Evolutionary conservation across 192 early-diverging fungal species (phyloP), one percentile per base, ranked within the genome.

Genomic region (Spizellomyces sp.): DNA sequence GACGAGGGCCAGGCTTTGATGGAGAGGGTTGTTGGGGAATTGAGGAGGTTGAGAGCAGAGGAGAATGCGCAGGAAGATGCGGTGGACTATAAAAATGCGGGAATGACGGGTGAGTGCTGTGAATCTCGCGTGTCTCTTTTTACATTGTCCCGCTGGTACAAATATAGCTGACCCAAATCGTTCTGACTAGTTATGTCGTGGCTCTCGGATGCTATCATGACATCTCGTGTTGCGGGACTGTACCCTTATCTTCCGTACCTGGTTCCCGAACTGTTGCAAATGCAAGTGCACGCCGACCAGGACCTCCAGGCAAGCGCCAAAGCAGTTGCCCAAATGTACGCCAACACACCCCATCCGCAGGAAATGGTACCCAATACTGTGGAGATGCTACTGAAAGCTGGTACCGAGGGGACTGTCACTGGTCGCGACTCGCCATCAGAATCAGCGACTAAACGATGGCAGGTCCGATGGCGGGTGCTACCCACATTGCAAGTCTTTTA

Each of bases 401-500:
- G 21, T 59, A 62, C 42, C 48, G 45, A 19, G 27, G 75, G 22
- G 46, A 69, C 43, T 45, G 43, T 10, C 58, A 58, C 8, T 9
- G 19, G 9, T 8, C 19, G 50, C 14, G 12, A 12, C 14, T 61
- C 36, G n/a, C 21, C 19, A 61, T 61, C 14, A 15, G 63, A 45
- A 15, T 46, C 63, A n/a, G n/a, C 15, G 21, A 14, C 44, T 2
- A 9, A 74, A 21, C 45, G 59, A 27, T 97, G 96, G 95, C 94
- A 96, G 78, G 76, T 91, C 14, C 84, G 91, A 41, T 83, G 85
- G 58, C 90, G 91, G 72, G 84, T 91, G 15, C 79, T 98, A 17
- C 94, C 94, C 9, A 76, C 93, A 0, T 54, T 98, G 43, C 96
- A 96, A 70, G 84, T 95, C 2, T 86, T 96, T 56, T 95, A 89